A percentile compares a stretch with the other conserved stretches of the same genome.
Evolutionary conservation across 331 rosid species (phyloP).

Genomic region (Stylosanthes scabra): DNA sequence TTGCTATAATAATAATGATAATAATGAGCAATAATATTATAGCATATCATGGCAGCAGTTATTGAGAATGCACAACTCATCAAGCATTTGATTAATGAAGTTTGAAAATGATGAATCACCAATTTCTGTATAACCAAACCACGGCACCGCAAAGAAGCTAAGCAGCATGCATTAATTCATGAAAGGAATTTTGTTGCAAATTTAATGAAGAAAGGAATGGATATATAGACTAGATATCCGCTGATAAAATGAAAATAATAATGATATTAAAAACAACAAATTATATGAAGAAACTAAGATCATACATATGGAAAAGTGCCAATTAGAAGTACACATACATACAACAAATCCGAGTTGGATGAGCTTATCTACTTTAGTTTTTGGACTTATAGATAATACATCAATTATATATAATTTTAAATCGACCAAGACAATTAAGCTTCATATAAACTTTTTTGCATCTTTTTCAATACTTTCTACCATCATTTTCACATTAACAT

Average conservation of each 20-base stretch:
- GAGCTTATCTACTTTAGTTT: no score
- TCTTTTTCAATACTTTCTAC: slow-evolving; percentile 17
- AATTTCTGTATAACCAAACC: not conserved
- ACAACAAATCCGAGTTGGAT: no score
- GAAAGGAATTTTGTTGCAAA: not conserved
- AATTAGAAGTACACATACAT: no score
- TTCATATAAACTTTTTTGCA: not conserved
- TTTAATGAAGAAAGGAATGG: no score
- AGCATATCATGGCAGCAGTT: not conserved
- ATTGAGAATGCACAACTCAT: not conserved
- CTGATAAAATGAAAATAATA: no score
- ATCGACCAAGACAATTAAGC: slow-evolving; percentile 14
- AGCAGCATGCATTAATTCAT: not conserved
- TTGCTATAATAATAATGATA: not conserved
- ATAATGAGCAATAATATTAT: not conserved
- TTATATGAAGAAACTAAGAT: no score
- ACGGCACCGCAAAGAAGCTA: not conserved
- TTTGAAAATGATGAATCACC: not conserved
- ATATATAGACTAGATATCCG: no score
- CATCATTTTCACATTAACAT: not conserved
- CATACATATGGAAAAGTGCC: no score
- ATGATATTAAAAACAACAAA: no score
- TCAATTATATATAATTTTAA: not conserved
- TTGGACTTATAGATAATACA: not conserved
- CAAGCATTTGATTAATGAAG: not conserved